Evolutionary conservation across 306 rosid species (phyloP), one percentile per base, ranked within the genome.

Genomic region (Dryas octopetala): DNA sequence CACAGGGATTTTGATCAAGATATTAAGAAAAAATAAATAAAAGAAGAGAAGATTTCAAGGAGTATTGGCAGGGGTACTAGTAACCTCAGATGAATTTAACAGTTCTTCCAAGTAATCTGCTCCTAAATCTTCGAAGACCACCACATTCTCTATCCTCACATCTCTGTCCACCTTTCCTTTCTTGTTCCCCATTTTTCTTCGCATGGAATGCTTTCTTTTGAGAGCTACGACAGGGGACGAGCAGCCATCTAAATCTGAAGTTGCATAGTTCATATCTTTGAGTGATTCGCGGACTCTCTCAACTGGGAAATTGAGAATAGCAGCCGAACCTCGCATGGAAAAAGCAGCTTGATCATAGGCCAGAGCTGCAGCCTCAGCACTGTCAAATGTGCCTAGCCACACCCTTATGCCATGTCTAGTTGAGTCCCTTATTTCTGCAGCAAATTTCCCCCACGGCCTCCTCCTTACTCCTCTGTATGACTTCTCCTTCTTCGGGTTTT

Each of bases 331-430:
- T 3, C 98, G 71, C 97, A 91, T 87, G 26, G 98, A 74, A 68
- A 91, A 95, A 23, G 98, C 98, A 0, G 98, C 98, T 72, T 95
- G 97, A 45, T 95, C 98, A 53, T 95, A 95, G 15, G 98, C 98
- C 73, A 95, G 23, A 40, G 98, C 98, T 0, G 98, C 98, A 0
- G 91, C 98, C 73, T 95, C 97, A 0, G 98, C 97, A 62, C 93
- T 95, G 19, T 95, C 98, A 57, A 95, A 95, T 44, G 98, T 95
- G 19, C 98, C 98, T 46, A 95, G 76, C 98, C 98, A 95, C 1
- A 95, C 98, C 83, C 98, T 85, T 57, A 83, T 70, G 6, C 98
- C 97, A 6, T 88, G 87, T 53, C 97, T 81, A 0, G 98, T 91
- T 0, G 98, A 95, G 59, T 95, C 98, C 74, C 98, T 83, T 68